Evolutionary conservation across 2,329 filamentous ascomycete species (phyloP), one percentile per base, ranked within the genome.

Genomic region (Talaromyces sp.): DNA sequence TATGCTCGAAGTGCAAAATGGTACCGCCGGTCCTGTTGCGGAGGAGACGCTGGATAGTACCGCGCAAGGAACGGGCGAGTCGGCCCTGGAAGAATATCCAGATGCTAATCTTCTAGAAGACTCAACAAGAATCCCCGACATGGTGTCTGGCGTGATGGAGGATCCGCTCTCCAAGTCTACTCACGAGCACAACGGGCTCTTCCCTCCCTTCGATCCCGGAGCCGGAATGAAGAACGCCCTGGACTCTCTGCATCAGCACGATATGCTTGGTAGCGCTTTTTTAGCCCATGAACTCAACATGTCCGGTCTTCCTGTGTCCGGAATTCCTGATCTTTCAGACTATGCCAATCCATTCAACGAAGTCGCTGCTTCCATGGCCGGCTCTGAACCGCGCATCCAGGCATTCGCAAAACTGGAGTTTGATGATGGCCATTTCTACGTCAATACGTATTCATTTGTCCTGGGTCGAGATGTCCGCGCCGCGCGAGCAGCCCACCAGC

Each of bases 361-460:
- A 9, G 44, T 70, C 23, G 65, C 69, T 3, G 69, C 70, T 14
- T 78, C 76, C n/a, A 67, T 73, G 34, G 69, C 72, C 18, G 76
- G 75, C 16, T 78, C 76, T 1, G 76, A 79, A 63, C 76, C 76
- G 53, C 72, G 74, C 55, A 83, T 86, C 63, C 81, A 83, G 65
- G 86, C 85, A 36, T 88, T 85, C 72, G 86, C 86, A 47, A 86
- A 87, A 70, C 78, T 89, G 54, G 82, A 84, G 68, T 88, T 89
- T 70, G 80, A 84, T 57, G 86, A 89, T 73, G 85, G 86, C 59
- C 84, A 86, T 68, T 88, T 86, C 70, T 87, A 87, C 69, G 84
- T 87, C 75, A 86, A 84, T 65, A 87, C 85, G 5, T 85, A 85
- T 67, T 82, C 83, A 33, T 83, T 88, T 61, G 82, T 85, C 57